A percentile compares a stretch with the other conserved stretches of the same genome.
These are phyloP conservation scores for Luzula sylvatica DNA, from an alignment of 176 grass and related monocot genomes.

Conservation along the genomic window DNA sequence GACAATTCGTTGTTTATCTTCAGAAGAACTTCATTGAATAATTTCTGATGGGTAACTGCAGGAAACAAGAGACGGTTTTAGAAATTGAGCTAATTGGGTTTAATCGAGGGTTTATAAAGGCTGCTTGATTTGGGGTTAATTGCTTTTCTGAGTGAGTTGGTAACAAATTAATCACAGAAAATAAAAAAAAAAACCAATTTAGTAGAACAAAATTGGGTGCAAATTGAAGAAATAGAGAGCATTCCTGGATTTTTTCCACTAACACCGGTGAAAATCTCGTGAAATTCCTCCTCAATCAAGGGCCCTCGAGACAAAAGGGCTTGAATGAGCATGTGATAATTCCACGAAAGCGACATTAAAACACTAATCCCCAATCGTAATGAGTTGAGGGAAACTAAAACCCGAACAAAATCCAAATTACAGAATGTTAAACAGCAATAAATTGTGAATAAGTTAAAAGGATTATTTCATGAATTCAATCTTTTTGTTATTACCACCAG, in stretches of 20 bases:
- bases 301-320: conserved; percentile 53
- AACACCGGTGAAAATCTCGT: conserved; percentile 38
- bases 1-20: conserved; percentile 68
- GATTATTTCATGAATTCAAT: not conserved
- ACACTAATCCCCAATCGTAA: conserved; percentile 8
- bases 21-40: conserved; percentile 57
- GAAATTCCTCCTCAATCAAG: conserved; percentile 40
- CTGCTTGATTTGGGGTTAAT: not conserved
- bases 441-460: not conserved
- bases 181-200: not conserved
- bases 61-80: conserved; percentile 12
- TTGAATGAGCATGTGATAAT: conserved; percentile 62
- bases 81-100: not conserved
- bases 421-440: not conserved
- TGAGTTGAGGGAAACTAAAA: not conserved
- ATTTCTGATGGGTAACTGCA: conserved; percentile 35
- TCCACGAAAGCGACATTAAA: conserved; percentile 39
- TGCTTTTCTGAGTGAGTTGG: not conserved
- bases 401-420: not conserved
- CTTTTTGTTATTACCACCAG: too few species aligned
- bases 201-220: too few species aligned
- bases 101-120: not conserved
- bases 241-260: conserved; percentile 55
- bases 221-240: too few species aligned
- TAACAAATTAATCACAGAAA: not conserved